phyloP scores from a whole-genome alignment of 257 asterid genomes.

The Plectranthus barbatus region DNA sequence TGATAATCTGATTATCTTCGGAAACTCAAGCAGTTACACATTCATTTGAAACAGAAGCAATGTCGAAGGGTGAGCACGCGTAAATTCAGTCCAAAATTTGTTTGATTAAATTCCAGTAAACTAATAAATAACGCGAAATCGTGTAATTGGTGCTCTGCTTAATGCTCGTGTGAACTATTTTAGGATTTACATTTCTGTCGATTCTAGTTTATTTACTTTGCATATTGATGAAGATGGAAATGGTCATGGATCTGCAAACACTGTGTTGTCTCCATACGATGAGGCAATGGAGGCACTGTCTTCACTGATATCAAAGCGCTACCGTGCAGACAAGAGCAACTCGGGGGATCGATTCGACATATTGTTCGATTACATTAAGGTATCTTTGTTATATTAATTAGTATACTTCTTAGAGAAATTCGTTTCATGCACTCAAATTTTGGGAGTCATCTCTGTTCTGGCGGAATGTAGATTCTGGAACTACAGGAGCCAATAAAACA shows the following conservation, averaged over 20 bases:
- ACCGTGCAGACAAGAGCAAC: constrained; percentile 85
- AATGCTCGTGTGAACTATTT: background rate
- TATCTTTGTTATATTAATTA: constrained; percentile 12
- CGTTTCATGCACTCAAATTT: background rate
- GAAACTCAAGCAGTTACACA: constrained; percentile 6
- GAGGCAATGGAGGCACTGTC: constrained; percentile 97
- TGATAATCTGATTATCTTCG: background rate
- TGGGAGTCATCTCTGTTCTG: background rate
- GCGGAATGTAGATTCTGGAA: constrained; percentile 56
- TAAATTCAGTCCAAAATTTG: background rate
- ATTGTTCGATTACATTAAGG: constrained; percentile 77
- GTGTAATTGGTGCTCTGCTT: background rate
- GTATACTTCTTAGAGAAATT: background rate
- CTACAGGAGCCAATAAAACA: constrained; percentile 72
- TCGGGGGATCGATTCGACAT: constrained; percentile 72
- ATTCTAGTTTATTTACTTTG: background rate
- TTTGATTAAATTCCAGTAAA: background rate
- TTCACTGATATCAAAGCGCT: constrained; percentile 82
- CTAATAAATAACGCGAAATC: background rate
- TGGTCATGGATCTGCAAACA: constrained; percentile 30
- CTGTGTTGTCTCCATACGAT: constrained; percentile 44
- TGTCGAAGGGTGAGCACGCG: constrained; percentile 27
- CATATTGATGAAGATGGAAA: constrained; percentile 26
- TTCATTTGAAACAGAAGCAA: constrained; percentile 13
- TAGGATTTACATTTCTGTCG: background rate